Base-by-base conservation (phyloP, 208 protist species). In the Hexamita inflata region DNA sequence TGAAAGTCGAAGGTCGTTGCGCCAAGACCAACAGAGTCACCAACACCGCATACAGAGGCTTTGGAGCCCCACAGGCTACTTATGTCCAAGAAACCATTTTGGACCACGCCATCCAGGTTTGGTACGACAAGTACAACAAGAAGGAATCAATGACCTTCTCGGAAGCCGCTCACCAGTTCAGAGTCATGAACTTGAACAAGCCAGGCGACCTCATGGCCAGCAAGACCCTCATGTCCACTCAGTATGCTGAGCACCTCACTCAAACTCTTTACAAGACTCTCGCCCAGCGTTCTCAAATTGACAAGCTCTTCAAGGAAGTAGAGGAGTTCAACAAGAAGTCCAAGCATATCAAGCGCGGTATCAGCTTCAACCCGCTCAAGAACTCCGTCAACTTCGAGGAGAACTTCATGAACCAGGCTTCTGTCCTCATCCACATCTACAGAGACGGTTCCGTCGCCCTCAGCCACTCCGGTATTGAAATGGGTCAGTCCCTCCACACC, bases 361-460 rank as follows among this genome's bases (percentile, higher is more conserved):
- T 78, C 1, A 1, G 49, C 34, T 28, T 81, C 2, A 70, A 73
- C 15, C 70, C 77, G 29, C 58, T 77, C 15, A 82, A 82, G 57
- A 70, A 74, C 34, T 58, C 40, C 19, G 29, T 40, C n/a, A 32
- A 35, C 42, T 82, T 82, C 59, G 79, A 82, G 45, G 77, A 76
- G 28, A 68, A 81, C 41, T 81, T 81, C 35, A 81, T 82, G 77
- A 80, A 78, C 61, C 70, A 84, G 38, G 75, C 38, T 15, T 7
- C 26, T n/a, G 79, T 77, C 0, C 0, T 76, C 0, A 15, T 82
- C 2, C 32, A 82, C n/a, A 29, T 82, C 11, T 74, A 77, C 26
- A 7, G 73, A 30, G 79, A 82, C 39, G 79, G 79, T 58, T 64
- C 79, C 30, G 77, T 81, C 1, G 26, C 64, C 2, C 0, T 82